These are phyloP conservation scores for Gaertneriomyces semiglobifer DNA, from an alignment of 192 early-diverging fungal species.

Conservation along the genomic window DNA sequence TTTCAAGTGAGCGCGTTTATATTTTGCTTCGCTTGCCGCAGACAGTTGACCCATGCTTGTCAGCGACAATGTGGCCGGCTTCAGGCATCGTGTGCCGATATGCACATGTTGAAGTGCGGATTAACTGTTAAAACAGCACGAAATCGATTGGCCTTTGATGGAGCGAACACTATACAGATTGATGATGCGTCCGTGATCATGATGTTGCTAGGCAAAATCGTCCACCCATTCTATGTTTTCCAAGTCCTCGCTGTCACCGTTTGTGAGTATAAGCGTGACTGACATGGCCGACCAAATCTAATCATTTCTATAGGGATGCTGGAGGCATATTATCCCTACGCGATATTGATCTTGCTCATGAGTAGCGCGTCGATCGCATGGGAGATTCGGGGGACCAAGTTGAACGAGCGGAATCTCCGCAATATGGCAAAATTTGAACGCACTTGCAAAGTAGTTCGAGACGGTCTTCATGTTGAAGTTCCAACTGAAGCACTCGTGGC, in stretches of 20 bases:
- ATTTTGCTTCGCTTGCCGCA: constrained; percentile 2
- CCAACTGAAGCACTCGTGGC: constrained; percentile 33
- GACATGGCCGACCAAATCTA: not conserved
- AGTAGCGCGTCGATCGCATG: constrained; percentile 35
- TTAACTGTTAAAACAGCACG: constrained; percentile 18
- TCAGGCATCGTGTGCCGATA: constrained; percentile 12
- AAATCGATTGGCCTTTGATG: constrained; percentile 28
- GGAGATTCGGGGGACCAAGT: constrained; percentile 40
- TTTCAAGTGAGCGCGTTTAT: constrained; percentile 32
- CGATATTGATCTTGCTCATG: constrained; percentile 39
- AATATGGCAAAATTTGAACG: constrained; percentile 14
- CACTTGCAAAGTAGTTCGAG: constrained; percentile 17
- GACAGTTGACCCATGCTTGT: not conserved
- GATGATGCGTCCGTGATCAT: constrained; percentile 24
- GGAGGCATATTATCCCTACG: constrained; percentile 40
- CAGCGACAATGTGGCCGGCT: constrained; percentile 35
- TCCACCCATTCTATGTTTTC: constrained; percentile 51
- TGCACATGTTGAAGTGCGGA: constrained; percentile 30
- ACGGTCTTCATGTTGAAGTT: constrained; percentile 10
- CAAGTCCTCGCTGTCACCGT: constrained; percentile 44
- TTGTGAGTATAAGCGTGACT: constrained; percentile 19
- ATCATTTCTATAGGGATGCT: constrained; percentile 24
- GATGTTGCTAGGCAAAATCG: constrained; percentile 39
- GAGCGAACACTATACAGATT: constrained; percentile 40
- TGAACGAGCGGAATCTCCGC: constrained; percentile 38